Conservation (phyloP, 2,329 filamentous ascomycete species). For the Fusarium anguioides region DNA sequence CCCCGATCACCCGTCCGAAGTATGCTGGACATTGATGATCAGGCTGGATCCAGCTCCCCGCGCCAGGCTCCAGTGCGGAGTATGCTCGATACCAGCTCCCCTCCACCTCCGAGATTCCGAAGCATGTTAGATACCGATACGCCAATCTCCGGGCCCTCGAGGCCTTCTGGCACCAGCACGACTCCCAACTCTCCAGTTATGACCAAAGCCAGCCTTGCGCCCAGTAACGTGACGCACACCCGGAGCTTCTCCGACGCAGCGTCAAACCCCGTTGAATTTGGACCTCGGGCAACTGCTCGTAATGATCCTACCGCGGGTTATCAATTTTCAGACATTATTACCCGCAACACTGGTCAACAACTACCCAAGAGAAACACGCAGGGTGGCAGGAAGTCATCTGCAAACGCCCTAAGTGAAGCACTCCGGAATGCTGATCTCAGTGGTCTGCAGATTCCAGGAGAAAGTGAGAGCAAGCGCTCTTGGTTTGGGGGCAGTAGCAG, state of each 20-base stretch:
- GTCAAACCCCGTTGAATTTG: constrained; percentile 60
- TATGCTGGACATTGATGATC: constrained; percentile 43
- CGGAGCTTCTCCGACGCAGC: constrained; percentile 68
- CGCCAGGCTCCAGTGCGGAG: constrained; percentile 72
- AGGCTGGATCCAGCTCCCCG: constrained; percentile 46
- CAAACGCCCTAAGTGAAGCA: constrained; percentile 62
- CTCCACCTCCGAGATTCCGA: constrained; percentile 55
- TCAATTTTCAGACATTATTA: constrained; percentile 70
- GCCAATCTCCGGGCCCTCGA: constrained; percentile 45
- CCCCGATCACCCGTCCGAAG: constrained; percentile 76
- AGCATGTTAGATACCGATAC: constrained; percentile 65
- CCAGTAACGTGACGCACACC: constrained; percentile 42
- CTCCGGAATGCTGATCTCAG: constrained; percentile 64
- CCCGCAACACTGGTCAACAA: constrained; percentile 60
- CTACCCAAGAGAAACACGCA: constrained; percentile 65
- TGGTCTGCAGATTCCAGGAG: constrained; percentile 61
- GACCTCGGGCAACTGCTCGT: constrained; percentile 45
- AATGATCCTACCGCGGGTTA: constrained; percentile 64
- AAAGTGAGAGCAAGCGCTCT: constrained; percentile 56
- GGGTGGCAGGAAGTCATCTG: constrained; percentile 52
- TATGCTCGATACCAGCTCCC: constrained; percentile 51
- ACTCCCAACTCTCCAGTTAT: constrained; percentile 50
- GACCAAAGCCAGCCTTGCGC: constrained; percentile 35
- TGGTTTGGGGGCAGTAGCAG: constrained; percentile 51
- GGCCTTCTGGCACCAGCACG: constrained; percentile 47